Conservation (phyloP, 352 stramenopile genomes). For the Pythium monospermum region DNA sequence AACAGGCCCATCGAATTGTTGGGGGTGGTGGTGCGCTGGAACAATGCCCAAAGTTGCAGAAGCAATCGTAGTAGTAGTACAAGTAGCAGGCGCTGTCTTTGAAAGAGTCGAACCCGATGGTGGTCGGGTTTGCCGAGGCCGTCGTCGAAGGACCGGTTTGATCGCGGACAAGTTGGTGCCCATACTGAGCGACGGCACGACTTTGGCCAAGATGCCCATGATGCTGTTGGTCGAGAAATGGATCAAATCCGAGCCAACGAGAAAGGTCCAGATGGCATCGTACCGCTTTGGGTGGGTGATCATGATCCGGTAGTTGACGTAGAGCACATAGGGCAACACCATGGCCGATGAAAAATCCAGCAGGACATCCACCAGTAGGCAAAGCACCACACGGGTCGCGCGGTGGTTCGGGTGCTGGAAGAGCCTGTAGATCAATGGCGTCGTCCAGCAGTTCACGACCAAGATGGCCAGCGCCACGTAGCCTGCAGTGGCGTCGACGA, state of each 20-base stretch:
- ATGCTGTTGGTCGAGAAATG: background rate
- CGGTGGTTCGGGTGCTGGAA: slow-evolving; percentile 8
- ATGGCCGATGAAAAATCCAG: slow-evolving; percentile 13
- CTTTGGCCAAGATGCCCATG: background rate
- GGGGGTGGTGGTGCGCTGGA: background rate
- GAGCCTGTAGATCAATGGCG: slow-evolving; percentile 5
- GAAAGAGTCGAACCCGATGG: background rate
- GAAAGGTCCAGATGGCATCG: slow-evolving; percentile 8
- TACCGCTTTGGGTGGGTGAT: background rate
- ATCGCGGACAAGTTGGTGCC: slow-evolving; percentile 6
- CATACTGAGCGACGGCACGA: slow-evolving; percentile 8
- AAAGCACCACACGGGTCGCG: slow-evolving; percentile 6
- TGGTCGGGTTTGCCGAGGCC: background rate
- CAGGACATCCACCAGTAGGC: slow-evolving; percentile 8
- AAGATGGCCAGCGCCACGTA: slow-evolving; percentile 4
- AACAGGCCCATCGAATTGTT: background rate
- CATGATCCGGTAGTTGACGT: slow-evolving; percentile 4
- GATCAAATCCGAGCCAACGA: slow-evolving; percentile 1
- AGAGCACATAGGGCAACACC: slow-evolving; percentile 4
- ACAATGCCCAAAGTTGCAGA: background rate
- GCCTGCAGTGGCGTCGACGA: background rate
- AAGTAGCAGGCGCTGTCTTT: background rate
- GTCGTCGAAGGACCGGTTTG: slow-evolving; percentile 5
- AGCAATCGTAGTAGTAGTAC: background rate
- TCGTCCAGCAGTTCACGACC: slow-evolving; percentile 16